A percentile compares a stretch with the other conserved stretches of the same genome.
Evolutionary conservation across 306 rosid species (phyloP).

Genomic region (Myrica gale): DNA sequence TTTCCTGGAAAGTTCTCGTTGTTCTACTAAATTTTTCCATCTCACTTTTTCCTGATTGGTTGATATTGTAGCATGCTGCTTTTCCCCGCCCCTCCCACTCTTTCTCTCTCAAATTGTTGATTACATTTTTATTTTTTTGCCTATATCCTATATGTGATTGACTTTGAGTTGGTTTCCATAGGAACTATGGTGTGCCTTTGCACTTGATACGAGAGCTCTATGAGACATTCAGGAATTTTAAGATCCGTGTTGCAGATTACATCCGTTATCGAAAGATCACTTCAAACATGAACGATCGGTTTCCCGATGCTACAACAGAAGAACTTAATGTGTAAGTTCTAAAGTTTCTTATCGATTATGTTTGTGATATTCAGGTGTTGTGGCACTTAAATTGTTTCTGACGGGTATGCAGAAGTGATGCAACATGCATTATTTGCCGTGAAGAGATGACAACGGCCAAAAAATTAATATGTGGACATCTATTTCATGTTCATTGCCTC

Average conservation of each 20-base stretch:
- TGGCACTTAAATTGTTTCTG: slow-evolving; percentile 15
- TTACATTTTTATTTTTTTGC: background rate
- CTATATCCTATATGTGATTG: slow-evolving; percentile 10
- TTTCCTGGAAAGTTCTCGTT: background rate
- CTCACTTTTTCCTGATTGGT: background rate
- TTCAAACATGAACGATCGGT: slow-evolving; percentile 96
- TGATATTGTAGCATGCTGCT: background rate
- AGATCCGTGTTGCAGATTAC: slow-evolving; percentile 80
- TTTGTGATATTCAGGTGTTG: slow-evolving; percentile 16
- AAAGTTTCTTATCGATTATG: slow-evolving; percentile 14
- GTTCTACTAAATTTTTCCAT: background rate
- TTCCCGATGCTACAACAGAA: slow-evolving; percentile 96
- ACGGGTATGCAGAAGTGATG: slow-evolving; percentile 75
- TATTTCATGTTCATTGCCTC: slow-evolving; percentile 92
- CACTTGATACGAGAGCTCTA: slow-evolving; percentile 97
- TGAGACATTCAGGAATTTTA: slow-evolving; percentile 97
- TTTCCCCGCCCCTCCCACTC: background rate
- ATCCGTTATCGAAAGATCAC: slow-evolving; percentile 93
- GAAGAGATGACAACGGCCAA: slow-evolving; percentile 98
- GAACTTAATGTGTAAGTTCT: slow-evolving; percentile 86
- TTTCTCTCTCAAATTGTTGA: background rate
- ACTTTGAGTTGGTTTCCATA: slow-evolving; percentile 32
- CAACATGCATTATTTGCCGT: slow-evolving; percentile 97
- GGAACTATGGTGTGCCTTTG: slow-evolving; percentile 92
- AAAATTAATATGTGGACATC: slow-evolving; percentile 94